phyloP scores from a whole-genome alignment of 1,284 basidiomycete species.

The Ceratobasidium sp. region DNA sequence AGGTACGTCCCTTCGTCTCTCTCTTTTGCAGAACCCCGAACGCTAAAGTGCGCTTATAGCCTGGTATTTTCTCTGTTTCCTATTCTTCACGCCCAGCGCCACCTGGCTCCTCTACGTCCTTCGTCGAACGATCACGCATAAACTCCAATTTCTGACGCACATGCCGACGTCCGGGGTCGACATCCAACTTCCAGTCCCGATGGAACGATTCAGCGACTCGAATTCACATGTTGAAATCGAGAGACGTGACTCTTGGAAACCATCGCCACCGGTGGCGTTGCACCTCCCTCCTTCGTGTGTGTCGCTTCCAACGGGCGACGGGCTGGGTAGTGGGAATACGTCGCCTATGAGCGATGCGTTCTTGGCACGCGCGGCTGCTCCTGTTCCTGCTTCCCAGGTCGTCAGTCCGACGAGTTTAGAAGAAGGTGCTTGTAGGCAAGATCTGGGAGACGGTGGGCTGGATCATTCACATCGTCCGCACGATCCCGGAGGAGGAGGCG shows the following conservation, averaged over 20 bases:
- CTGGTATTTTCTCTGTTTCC: slow-evolving; percentile 38
- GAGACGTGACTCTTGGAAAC: background rate
- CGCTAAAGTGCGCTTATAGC: background rate
- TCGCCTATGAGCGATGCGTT: slow-evolving; percentile 32
- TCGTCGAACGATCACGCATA: slow-evolving; percentile 16
- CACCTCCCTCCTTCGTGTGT: background rate
- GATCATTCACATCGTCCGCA: slow-evolving; percentile 23
- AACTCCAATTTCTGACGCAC: slow-evolving; percentile 23
- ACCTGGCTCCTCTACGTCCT: slow-evolving; percentile 32
- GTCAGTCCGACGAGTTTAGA: slow-evolving; percentile 4
- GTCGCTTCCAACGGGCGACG: background rate
- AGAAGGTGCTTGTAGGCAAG: no score
- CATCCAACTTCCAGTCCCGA: slow-evolving; percentile 11
- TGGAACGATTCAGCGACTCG: slow-evolving; percentile 9
- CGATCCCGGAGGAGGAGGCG: slow-evolving; percentile 22
- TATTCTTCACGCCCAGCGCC: slow-evolving; percentile 34
- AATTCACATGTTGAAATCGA: background rate
- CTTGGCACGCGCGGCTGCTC: background rate
- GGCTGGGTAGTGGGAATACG: background rate
- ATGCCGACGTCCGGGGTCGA: slow-evolving; percentile 31
- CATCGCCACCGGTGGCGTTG: background rate
- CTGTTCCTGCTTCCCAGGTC: background rate
- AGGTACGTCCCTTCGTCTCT: slow-evolving; percentile 17
- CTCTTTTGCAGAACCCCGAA: background rate
- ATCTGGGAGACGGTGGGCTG: background rate